A percentile compares a stretch with the other conserved stretches of the same genome.
phyloP scores from a whole-genome alignment of 176 grass and related monocot genomes.

The Otatea glauca region DNA sequence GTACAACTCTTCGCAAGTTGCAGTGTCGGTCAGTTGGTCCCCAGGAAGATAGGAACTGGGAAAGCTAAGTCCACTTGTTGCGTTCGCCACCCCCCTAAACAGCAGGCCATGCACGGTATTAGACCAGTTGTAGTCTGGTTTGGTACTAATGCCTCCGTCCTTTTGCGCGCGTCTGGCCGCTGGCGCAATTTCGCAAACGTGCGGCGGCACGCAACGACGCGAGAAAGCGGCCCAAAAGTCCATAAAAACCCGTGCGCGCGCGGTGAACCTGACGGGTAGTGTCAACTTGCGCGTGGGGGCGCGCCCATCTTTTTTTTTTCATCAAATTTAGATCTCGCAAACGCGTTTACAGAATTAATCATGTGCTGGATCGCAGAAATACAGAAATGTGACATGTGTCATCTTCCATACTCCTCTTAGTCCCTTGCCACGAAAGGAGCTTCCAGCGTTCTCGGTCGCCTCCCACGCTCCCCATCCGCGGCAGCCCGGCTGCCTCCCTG shows the following conservation, averaged over 20 bases:
- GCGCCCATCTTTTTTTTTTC: too few species aligned
- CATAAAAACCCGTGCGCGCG: neutral
- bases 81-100: neutral
- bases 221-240: neutral
- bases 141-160: neutral
- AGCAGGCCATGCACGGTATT: neutral
- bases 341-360: too few species aligned
- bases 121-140: too few species aligned
- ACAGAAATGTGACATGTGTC: too few species aligned
- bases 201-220: neutral
- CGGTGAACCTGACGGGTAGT: neutral
- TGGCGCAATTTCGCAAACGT: neutral
- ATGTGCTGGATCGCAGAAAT: too few species aligned
- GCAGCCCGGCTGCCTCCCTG: too few species aligned
- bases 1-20: too few species aligned
- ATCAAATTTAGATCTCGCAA: too few species aligned
- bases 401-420: too few species aligned
- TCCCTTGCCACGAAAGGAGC: too few species aligned
- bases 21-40: neutral
- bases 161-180: neutral
- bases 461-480: too few species aligned
- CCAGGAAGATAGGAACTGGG: neutral
- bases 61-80: neutral
- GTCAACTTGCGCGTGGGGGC: neutral
- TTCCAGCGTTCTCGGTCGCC: too few species aligned